Evolutionary conservation across 768 basidiomycete species (phyloP).

Genomic region (Hericium coralloides): DNA sequence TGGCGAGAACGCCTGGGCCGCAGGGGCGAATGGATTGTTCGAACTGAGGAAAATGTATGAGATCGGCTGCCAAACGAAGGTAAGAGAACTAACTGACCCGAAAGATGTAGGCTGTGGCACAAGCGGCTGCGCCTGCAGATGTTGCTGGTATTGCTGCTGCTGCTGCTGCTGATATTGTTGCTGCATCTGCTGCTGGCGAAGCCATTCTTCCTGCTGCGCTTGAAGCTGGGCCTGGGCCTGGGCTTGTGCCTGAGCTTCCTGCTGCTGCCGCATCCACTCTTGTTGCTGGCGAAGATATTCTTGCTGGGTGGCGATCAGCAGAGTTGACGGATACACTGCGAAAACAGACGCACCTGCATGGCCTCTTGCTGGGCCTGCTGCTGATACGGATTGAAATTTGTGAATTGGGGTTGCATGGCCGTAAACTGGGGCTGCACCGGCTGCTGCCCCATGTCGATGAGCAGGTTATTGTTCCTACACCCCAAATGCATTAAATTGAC

Average conservation of each 20-base stretch:
- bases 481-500: too few species aligned
- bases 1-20: conserved; percentile 21
- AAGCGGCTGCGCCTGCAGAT: conserved; percentile 27
- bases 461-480: conserved; percentile 3
- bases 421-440: conserved; percentile 25
- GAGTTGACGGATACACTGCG: background rate
- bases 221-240: conserved; percentile 38
- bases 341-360: conserved; percentile 38
- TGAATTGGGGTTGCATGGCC: conserved; percentile 73
- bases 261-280: conserved; percentile 66
- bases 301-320: conserved; percentile 20
- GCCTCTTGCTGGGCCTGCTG: conserved; percentile 91
- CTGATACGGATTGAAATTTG: conserved; percentile 89
- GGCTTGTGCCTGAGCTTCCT: conserved; percentile 34
- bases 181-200: conserved; percentile 53
- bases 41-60: conserved; percentile 39
- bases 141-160: conserved; percentile 23
- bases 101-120: conserved; percentile 66
- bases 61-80: background rate
- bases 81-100: conserved; percentile 36
- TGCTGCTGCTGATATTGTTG: conserved; percentile 43
- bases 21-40: conserved; percentile 89
- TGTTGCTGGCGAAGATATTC: conserved; percentile 45
- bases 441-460: conserved; percentile 3
- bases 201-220: conserved; percentile 44